A percentile compares a stretch with the other conserved stretches of the same genome.
phyloP scores from a whole-genome alignment of 2,329 filamentous ascomycete genomes.

The Exophiala viscosa region DNA sequence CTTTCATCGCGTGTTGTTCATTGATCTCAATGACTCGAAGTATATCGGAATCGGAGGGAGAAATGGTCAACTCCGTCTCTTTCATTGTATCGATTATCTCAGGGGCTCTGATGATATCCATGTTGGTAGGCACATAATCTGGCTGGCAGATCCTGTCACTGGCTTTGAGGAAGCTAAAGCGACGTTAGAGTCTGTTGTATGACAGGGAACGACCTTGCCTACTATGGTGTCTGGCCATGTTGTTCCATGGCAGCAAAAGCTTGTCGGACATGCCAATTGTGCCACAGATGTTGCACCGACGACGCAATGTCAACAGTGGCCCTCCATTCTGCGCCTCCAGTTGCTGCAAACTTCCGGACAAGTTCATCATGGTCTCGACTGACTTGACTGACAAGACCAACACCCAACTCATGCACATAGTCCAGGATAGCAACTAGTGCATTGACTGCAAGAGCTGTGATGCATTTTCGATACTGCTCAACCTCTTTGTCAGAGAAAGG shows the following conservation, averaged over 20 bases:
- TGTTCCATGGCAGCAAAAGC: conserved; percentile 16
- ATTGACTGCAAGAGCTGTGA: conserved; percentile 11
- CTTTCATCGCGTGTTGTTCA: conserved; percentile 7
- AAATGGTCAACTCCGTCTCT: conserved; percentile 18
- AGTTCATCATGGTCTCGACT: conserved; percentile 13
- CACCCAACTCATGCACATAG: conserved; percentile 13
- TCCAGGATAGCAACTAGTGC: conserved; percentile 18
- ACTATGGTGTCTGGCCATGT: conserved; percentile 17
- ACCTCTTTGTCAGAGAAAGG: conserved; percentile 15
- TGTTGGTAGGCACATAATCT: conserved; percentile 15
- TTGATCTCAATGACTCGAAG: conserved; percentile 15
- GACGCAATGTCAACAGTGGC: conserved; percentile 1
- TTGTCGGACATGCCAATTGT: conserved; percentile 18
- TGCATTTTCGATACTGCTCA: conserved; percentile 14
- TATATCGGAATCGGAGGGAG: neutral
- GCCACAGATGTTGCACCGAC: conserved; percentile 13
- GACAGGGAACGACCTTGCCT: neutral
- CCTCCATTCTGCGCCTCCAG: conserved; percentile 12
- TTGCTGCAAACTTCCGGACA: conserved; percentile 9
- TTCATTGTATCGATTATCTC: conserved; percentile 17
- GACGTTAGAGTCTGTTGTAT: neutral
- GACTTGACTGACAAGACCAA: conserved; percentile 11
- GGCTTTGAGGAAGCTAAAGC: conserved; percentile 14
- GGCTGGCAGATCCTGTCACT: conserved; percentile 17
- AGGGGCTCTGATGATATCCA: conserved; percentile 18